These are phyloP conservation scores for Hypomontagnella monticulosa DNA, from an alignment of 495 filamentous ascomycete species.

Conservation along the genomic window DNA sequence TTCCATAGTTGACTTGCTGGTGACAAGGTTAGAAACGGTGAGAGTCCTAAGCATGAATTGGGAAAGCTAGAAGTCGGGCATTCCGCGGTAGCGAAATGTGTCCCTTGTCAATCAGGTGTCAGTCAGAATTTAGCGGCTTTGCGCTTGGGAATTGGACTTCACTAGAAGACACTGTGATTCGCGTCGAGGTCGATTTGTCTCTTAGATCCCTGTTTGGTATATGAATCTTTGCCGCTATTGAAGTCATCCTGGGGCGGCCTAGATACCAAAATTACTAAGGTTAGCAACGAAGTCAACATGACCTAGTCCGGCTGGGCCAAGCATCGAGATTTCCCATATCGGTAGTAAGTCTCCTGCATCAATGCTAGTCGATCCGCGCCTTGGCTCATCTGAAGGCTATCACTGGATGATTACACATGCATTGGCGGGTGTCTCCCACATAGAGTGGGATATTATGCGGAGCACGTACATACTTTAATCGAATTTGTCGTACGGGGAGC, in stretches of 20 bases:
- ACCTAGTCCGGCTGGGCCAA: slow-evolving; percentile 9
- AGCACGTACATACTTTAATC: slow-evolving; percentile 11
- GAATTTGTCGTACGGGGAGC: slow-evolving; percentile 16
- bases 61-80: slow-evolving; percentile 20
- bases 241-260: background rate
- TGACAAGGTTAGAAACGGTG: slow-evolving; percentile 25
- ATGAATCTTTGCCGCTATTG: background rate
- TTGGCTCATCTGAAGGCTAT: background rate
- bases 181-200: slow-evolving; percentile 17
- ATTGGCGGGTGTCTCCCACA: too few species aligned
- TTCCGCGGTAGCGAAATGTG: slow-evolving; percentile 20
- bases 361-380: slow-evolving; percentile 1
- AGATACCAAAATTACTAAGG: slow-evolving; percentile 7
- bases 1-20: slow-evolving; percentile 4
- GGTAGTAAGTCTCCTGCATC: slow-evolving; percentile 6
- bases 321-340: background rate
- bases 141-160: slow-evolving; percentile 19
- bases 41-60: background rate
- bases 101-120: background rate
- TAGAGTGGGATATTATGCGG: too few species aligned
- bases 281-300: slow-evolving; percentile 13
- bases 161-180: slow-evolving; percentile 18
- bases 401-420: slow-evolving; percentile 4
- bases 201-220: background rate
- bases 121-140: slow-evolving; percentile 35